Percentiles rank a stretch among this genome's conserved stretches.
Conservation (phyloP, 1,284 basidiomycete species). For the Trichosporon sp. region DNA sequence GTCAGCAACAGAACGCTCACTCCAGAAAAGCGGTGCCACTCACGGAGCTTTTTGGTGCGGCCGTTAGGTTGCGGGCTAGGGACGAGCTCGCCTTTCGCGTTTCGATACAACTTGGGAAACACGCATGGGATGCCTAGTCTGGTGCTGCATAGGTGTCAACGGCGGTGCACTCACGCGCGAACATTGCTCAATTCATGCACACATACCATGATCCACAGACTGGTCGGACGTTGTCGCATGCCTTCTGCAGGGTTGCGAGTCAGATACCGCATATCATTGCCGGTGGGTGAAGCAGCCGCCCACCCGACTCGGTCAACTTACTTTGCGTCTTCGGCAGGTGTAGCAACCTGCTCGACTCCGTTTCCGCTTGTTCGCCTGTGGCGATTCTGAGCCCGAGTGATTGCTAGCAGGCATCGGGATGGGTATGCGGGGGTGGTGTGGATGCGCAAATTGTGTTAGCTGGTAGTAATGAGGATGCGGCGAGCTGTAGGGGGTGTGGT, state of each 20-base stretch:
- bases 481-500: neutral
- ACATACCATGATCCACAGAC: constrained; percentile 22
- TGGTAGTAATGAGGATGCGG: neutral
- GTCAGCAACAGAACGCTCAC: neutral
- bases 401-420: neutral
- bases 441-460: neutral
- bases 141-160: constrained; percentile 8
- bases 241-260: constrained; percentile 17
- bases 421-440: neutral
- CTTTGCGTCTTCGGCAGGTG: constrained; percentile 22
- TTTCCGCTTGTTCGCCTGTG: constrained; percentile 17
- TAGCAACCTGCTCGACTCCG: constrained; percentile 22
- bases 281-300: constrained; percentile 2
- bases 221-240: constrained; percentile 18
- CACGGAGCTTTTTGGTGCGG: constrained; percentile 20
- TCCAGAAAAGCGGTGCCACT: neutral
- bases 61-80: constrained; percentile 26
- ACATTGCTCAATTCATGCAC: too few relatives aligned
- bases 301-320: neutral
- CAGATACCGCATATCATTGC: neutral
- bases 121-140: constrained; percentile 22
- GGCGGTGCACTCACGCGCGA: neutral
- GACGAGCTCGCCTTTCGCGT: constrained; percentile 22
- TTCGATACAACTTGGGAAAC: constrained; percentile 23
- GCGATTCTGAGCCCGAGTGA: neutral